Evolutionary conservation across 306 rosid genomes (phyloP), one percentile per base, ranked within the genome.

Genomic region (Canavalia gladiata): DNA sequence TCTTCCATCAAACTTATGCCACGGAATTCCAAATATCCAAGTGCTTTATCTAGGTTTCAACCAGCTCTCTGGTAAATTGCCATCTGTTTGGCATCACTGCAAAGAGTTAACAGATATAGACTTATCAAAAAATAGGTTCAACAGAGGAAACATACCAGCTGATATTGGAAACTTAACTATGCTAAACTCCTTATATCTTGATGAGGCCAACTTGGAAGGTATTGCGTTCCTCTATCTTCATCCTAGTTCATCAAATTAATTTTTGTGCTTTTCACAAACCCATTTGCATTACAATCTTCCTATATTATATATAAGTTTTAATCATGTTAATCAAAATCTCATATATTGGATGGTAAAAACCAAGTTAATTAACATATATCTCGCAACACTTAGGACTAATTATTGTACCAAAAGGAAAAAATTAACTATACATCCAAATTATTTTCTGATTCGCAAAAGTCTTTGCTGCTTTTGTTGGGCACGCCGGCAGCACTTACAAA

Each of bases 81-180:
- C 79, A 28, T 60, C 37, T 11, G 28, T 39, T 50, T 80, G 84
- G 84, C 35, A 42, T 18, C 68, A 49, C 1, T 81, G 79, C 80
- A 42, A 64, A 42, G 75, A 28, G 55, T 47, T 81, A 50, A 45
- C 12, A 7, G 25, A 25, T 1, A 28, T 82, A 1, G 41, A 10
- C 3, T 74, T 83, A 3, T 13, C 50, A 0, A 8, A 18, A 3
- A 83, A 83, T 2, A n/a, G 30, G 54, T 77, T 70, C 39, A 69
- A 4, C 28, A 28, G 62, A 50, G 57, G 77, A 47, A 34, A 37
- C 60, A 75, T 82, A 34, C 81, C 85, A 25, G 7, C 2, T 30
- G 85, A 57, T 29, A 41, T 77, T 51, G 79, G 83, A 63, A 83
- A 71, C 39, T 77, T 77, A 47, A 72, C 78, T 31, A 43, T 31